Conservation (phyloP, 768 basidiomycete species). For the Phanerodontia chrysosporium region DNA sequence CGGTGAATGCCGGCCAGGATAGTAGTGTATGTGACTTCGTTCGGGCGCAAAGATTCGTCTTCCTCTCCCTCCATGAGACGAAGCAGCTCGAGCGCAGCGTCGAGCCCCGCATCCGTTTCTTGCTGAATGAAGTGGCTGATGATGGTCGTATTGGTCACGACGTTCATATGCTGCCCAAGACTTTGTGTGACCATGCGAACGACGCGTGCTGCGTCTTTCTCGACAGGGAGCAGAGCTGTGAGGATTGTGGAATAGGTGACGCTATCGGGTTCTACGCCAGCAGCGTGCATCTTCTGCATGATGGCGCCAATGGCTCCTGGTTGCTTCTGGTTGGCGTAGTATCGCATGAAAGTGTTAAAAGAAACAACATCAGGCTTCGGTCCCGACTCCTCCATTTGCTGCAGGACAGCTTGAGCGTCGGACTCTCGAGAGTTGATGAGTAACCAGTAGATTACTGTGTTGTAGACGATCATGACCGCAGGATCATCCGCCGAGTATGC, state of each 20-base stretch:
- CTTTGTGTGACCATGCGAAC: conserved; percentile 73
- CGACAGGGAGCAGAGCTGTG: conserved; percentile 65
- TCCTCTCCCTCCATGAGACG: conserved; percentile 64
- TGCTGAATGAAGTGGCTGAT: conserved; percentile 69
- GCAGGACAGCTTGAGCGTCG: conserved; percentile 35
- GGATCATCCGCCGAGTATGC: background rate
- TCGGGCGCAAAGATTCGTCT: conserved; percentile 45
- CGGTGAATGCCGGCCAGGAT: conserved; percentile 72
- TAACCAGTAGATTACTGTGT: conserved; percentile 70
- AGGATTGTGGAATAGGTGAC: conserved; percentile 87
- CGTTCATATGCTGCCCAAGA: conserved; percentile 69
- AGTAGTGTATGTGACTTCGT: conserved; percentile 80
- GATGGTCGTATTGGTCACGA: conserved; percentile 74
- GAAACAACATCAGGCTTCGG: conserved; percentile 69
- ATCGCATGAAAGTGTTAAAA: conserved; percentile 76
- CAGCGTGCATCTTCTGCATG: conserved; percentile 53
- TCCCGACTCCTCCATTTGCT: conserved; percentile 39
- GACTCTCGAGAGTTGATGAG: conserved; percentile 34
- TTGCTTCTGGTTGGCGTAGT: conserved; percentile 60
- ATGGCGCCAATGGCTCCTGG: conserved; percentile 54
- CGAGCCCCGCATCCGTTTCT: conserved; percentile 48
- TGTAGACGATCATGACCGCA: conserved; percentile 48
- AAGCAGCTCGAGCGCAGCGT: conserved; percentile 65
- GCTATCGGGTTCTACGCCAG: conserved; percentile 64
- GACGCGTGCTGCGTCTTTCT: conserved; percentile 59